Evolutionary conservation across 257 asterid genomes (phyloP), one percentile per base, ranked within the genome.

Genomic region (Solanum verrucosum): DNA sequence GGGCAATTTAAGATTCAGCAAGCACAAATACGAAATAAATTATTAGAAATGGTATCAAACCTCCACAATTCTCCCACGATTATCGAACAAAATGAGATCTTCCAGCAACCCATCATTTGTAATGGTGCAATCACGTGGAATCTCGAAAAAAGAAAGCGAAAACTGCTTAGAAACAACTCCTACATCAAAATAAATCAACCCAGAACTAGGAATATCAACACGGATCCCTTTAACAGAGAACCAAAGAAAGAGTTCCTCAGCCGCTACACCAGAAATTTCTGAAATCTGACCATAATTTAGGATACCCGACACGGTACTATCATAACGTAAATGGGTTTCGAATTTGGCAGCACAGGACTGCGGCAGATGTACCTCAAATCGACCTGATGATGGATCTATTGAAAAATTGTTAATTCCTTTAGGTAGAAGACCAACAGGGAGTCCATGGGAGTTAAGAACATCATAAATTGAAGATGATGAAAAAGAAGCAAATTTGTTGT

Each of bases 241-340:
- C 99, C 99, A 96, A 11, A 96, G 93, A 46, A 96, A 96, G 29
- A 96, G 92, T 34, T 96, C 99, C 91, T 95, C 92, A 3, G 98
- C 93, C 1, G 98, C 91, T 14, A 96, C 91, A 40, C 99, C 99
- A 3, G 96, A 92, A 52, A 96, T 88, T 86, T 93, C 86, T 1
- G 89, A 88, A 78, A 96, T 90, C 88, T 72, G 90, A 12, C 95
- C 99, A 83, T 84, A 90, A 44, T 89, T 65, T 20, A 95, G 82
- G 86, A 78, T 87, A 20, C 99, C 98, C 59, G 94, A 86, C 5
- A 95, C 93, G 88, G 93, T 93, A 90, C 93, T 87, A 29, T 93
- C 92, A 88, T 91, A 95, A 56, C 98, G 49, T 35, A 96, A 90
- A 6, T 91, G 93, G 14, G 98, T 94, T 93, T 96, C 98, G 89